A percentile compares a stretch with the other conserved stretches of the same genome.
Evolutionary conservation across 331 rosid species (phyloP).

Genomic region (Telfairia occidentalis): DNA sequence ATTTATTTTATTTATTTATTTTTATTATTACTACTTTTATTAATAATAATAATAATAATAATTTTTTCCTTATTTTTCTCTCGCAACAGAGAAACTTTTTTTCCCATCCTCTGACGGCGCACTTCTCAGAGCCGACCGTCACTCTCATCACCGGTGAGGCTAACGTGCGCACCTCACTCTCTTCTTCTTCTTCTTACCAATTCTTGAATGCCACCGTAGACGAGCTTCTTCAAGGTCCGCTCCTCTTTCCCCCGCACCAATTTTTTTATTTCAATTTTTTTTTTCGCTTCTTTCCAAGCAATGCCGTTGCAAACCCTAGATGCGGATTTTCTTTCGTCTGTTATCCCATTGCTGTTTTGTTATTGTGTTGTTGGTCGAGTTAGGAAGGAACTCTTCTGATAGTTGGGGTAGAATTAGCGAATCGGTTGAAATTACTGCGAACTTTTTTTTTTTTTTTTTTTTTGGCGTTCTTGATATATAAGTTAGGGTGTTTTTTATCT

Average conservation of each 20-base stretch:
- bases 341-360: not conserved
- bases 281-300: slow-evolving; percentile 11
- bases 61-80: not conserved
- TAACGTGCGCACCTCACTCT: slow-evolving; percentile 45
- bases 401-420: not conserved
- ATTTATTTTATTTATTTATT: slow-evolving; percentile 1
- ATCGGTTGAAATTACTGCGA: not conserved
- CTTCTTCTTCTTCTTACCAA: slow-evolving; percentile 14
- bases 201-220: slow-evolving; percentile 16
- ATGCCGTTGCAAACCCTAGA: slow-evolving; percentile 27
- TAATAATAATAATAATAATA: too few species aligned
- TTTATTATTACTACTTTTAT: not conserved
- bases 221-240: slow-evolving; percentile 16
- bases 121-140: slow-evolving; percentile 25
- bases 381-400: slow-evolving; percentile 13
- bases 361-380: slow-evolving; percentile 10
- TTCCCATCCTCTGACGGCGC: slow-evolving; percentile 31
- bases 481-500: not conserved
- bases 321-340: slow-evolving; percentile 6
- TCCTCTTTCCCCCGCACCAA: not conserved
- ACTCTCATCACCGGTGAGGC: slow-evolving; percentile 24
- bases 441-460: not conserved
- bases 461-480: not conserved
- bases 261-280: not conserved
- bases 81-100: not conserved